Evolutionary conservation across 2,329 filamentous ascomycete species (phyloP).

Genomic region (Hypoxylon sp.): DNA sequence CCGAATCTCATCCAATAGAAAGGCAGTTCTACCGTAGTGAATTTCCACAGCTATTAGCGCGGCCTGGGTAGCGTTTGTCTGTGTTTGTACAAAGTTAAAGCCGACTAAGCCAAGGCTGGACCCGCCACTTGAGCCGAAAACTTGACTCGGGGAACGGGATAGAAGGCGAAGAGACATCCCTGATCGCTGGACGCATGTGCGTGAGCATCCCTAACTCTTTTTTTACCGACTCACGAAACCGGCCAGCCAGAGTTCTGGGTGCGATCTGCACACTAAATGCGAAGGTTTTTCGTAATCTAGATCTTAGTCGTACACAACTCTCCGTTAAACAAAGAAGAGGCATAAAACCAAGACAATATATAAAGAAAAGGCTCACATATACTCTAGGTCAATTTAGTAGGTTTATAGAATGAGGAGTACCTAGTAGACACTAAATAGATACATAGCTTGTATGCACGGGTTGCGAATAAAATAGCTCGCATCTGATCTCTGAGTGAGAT

Average conservation of each 20-base stretch:
- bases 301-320: conserved; percentile 5
- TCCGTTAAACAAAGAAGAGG: not conserved
- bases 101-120: conserved; percentile 37
- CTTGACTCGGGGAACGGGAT: conserved; percentile 48
- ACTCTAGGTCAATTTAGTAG: not conserved
- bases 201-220: conserved; percentile 36
- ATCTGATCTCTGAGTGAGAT: conserved; percentile 35
- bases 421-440: conserved; percentile 16
- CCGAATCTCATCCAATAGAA: conserved; percentile 38
- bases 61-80: conserved; percentile 27
- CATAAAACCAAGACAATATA: not conserved
- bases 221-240: conserved; percentile 42
- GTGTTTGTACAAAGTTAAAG: conserved; percentile 35
- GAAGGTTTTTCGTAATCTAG: conserved; percentile 23
- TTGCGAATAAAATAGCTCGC: conserved; percentile 31
- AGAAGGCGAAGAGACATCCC: conserved; percentile 37
- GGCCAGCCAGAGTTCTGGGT: conserved; percentile 21
- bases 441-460: conserved; percentile 9
- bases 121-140: conserved; percentile 45
- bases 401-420: conserved; percentile 25
- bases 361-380: conserved; percentile 12
- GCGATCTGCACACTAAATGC: conserved; percentile 18
- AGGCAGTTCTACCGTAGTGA: conserved; percentile 7
- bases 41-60: conserved; percentile 25
- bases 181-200: conserved; percentile 34